These are phyloP conservation scores for Omphalea diandra DNA, from an alignment of 441 rosid species.

Conservation along the genomic window DNA sequence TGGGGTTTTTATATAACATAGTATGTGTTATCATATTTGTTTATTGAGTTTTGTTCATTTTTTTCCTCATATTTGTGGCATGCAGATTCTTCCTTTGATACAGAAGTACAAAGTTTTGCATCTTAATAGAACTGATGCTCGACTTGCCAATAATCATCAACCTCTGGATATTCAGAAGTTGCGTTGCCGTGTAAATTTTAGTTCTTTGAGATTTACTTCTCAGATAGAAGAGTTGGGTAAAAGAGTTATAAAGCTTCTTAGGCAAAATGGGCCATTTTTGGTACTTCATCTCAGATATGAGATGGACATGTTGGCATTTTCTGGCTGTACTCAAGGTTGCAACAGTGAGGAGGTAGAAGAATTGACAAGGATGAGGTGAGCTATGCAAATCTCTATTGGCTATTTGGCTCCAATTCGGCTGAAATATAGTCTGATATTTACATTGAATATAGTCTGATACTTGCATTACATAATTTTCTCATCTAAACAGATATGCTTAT, in stretches of 20 bases:
- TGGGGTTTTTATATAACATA: background rate
- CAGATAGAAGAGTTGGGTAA: constrained; percentile 90
- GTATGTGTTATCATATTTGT: background rate
- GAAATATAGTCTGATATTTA: too few relatives aligned
- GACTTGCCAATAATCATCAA: constrained; percentile 78
- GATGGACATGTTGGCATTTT: constrained; percentile 97
- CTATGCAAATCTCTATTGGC: background rate
- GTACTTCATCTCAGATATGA: constrained; percentile 92
- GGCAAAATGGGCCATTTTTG: constrained; percentile 73
- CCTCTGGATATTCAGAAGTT: constrained; percentile 77
- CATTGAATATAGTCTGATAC: background rate
- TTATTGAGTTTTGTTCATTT: constrained; percentile 7
- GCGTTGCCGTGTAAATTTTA: constrained; percentile 82
- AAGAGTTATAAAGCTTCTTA: constrained; percentile 68
- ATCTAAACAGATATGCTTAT: constrained; percentile 72
- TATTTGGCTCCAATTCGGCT: constrained; percentile 13
- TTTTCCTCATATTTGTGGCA: background rate
- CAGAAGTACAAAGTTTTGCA: constrained; percentile 79
- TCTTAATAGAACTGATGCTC: constrained; percentile 78
- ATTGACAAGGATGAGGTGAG: constrained; percentile 88
- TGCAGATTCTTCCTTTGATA: constrained; percentile 88
- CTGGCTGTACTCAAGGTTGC: constrained; percentile 93
- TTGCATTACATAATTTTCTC: constrained; percentile 15
- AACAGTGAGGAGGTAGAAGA: constrained; percentile 77
- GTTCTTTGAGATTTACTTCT: constrained; percentile 76